Conservation (phyloP, 768 basidiomycete species). For the Termitomyces sp. region DNA sequence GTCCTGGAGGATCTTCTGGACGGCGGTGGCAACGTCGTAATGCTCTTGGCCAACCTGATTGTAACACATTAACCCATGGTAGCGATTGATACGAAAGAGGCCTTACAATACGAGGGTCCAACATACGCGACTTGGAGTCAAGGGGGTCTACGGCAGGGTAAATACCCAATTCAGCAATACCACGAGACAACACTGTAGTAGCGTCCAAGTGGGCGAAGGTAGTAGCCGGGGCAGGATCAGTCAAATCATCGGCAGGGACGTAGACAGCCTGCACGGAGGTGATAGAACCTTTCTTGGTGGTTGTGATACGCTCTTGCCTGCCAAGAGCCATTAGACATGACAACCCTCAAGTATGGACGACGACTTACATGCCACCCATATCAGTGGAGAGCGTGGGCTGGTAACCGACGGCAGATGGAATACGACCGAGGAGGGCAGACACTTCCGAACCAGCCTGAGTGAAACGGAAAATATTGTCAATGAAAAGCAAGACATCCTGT, state of each 20-base stretch:
- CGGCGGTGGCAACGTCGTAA: conserved; percentile 93
- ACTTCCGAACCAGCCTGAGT: conserved; percentile 99
- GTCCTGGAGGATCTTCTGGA: conserved; percentile 96
- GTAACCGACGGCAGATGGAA: conserved; percentile 99
- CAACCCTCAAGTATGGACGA: not conserved
- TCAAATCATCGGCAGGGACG: conserved; percentile 99
- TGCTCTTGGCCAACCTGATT: conserved; percentile 79
- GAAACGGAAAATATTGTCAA: conserved; percentile 99
- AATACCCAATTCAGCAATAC: conserved; percentile 98
- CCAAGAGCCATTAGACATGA: conserved; percentile 4
- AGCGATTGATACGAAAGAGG: not conserved
- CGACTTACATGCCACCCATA: conserved; percentile 96
- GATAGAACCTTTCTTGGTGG: conserved; percentile 99
- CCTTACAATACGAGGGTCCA: conserved; percentile 96
- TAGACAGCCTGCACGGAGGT: conserved; percentile 99
- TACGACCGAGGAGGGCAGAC: conserved; percentile 99
- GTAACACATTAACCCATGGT: not conserved
- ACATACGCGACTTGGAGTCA: conserved; percentile 99
- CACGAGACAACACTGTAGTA: conserved; percentile 98
- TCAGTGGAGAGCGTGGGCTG: conserved; percentile 99
- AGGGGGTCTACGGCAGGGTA: conserved; percentile 99
- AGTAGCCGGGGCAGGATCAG: conserved; percentile 98
- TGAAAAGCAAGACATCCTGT: conserved; percentile 99
- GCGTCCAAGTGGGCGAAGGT: conserved; percentile 99
- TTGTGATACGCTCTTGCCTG: conserved; percentile 99